Conservation (phyloP, 805 yeast species). For the Candida jianshihensis region DNA sequence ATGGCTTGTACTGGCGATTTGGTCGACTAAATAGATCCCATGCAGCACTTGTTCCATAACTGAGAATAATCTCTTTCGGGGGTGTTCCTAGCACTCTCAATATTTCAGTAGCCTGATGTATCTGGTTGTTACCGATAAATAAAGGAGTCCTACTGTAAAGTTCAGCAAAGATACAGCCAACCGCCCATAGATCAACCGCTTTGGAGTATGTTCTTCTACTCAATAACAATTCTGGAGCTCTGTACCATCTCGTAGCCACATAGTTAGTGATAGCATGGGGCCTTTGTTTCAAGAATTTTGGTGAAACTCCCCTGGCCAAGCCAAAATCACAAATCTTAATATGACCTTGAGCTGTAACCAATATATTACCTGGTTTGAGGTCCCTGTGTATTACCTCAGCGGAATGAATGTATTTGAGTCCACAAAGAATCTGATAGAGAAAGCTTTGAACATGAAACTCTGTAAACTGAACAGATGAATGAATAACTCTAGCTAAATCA, state of each 20-base stretch:
- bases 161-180: constrained; percentile 87
- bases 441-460: constrained; percentile 76
- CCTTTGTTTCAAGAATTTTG: constrained; percentile 27
- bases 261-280: constrained; percentile 60
- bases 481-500: constrained; percentile 77
- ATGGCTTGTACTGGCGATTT: constrained; percentile 33
- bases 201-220: constrained; percentile 54
- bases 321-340: constrained; percentile 93
- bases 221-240: constrained; percentile 86
- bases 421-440: constrained; percentile 77
- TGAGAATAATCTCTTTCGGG: constrained; percentile 33
- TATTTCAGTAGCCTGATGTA: constrained; percentile 67
- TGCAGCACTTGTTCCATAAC: constrained; percentile 40
- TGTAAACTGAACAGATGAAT: constrained; percentile 69
- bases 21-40: constrained; percentile 40
- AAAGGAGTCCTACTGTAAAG: constrained; percentile 74
- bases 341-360: constrained; percentile 66
- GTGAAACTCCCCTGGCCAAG: constrained; percentile 68
- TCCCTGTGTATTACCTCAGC: constrained; percentile 92
- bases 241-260: constrained; percentile 92
- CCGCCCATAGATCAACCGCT: constrained; percentile 86
- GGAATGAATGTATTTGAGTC: constrained; percentile 81
- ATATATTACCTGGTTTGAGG: constrained; percentile 83
- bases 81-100: constrained; percentile 71
- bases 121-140: constrained; percentile 67